Percentiles rank a stretch among this genome's conserved stretches.
phyloP scores from a whole-genome alignment of 2,329 filamentous ascomycete species.

The Botryotinia calthae region DNA sequence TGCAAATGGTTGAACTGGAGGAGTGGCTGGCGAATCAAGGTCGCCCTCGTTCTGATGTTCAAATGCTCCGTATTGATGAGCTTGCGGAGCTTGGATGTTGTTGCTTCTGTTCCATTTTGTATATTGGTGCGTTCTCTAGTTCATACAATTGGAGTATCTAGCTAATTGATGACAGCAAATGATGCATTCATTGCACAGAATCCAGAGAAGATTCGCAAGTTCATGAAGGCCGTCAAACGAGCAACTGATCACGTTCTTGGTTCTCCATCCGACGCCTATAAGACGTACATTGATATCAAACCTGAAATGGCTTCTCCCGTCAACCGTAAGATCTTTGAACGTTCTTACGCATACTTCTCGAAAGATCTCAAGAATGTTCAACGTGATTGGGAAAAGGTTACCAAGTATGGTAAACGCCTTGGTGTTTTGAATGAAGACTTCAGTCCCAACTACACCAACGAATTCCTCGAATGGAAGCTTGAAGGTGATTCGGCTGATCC shows the following conservation, averaged over 20 bases:
- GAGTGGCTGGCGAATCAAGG: conserved; percentile 67
- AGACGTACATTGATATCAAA: conserved; percentile 70
- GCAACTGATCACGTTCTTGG: conserved; percentile 71
- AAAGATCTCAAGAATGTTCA: conserved; percentile 70
- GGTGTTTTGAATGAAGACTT: conserved; percentile 64
- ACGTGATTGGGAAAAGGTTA: conserved; percentile 77
- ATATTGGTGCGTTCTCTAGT: conserved; percentile 55
- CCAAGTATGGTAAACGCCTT: conserved; percentile 70
- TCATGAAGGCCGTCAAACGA: conserved; percentile 70
- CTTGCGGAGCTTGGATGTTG: conserved; percentile 77
- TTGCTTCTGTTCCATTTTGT: conserved; percentile 80
- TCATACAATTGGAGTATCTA: background rate
- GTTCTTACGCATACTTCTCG: conserved; percentile 74
- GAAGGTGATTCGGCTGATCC: conserved; percentile 65
- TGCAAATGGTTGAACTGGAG: conserved; percentile 79
- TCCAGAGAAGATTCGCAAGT: conserved; percentile 63
- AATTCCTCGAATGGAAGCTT: conserved; percentile 64
- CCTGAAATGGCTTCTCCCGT: conserved; percentile 64
- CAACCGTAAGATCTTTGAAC: conserved; percentile 78
- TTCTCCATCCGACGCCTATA: conserved; percentile 61
- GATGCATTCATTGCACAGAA: conserved; percentile 65
- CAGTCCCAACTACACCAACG: conserved; percentile 71
- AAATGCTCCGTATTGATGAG: conserved; percentile 80
- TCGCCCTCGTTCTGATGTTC: conserved; percentile 64
- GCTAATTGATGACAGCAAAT: conserved; percentile 46